A percentile compares a stretch with the other conserved stretches of the same genome.
phyloP scores from a whole-genome alignment of 2,329 filamentous ascomycete species.

The Coniochaeta sp. region DNA sequence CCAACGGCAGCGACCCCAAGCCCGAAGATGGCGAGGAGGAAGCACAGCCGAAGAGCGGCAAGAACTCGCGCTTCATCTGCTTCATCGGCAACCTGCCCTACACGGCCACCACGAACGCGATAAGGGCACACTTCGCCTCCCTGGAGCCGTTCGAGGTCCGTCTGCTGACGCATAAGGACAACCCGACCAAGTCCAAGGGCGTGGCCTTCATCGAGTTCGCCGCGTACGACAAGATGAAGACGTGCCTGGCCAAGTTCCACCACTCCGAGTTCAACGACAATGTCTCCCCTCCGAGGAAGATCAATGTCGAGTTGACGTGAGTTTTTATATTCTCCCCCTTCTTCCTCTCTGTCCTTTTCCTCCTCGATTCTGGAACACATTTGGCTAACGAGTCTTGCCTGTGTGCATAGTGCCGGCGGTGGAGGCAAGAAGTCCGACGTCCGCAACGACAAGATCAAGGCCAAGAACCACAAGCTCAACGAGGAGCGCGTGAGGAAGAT shows the following conservation, averaged over 20 bases:
- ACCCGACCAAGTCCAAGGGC: slow-evolving; percentile 31
- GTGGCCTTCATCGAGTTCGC: slow-evolving; percentile 88
- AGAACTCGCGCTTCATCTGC: slow-evolving; percentile 69
- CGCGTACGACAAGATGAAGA: slow-evolving; percentile 83
- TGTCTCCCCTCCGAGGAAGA: slow-evolving; percentile 54
- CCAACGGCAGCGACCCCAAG: slow-evolving; percentile 3
- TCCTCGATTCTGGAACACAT: not conserved
- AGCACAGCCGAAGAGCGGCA: slow-evolving; percentile 10
- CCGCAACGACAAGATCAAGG: slow-evolving; percentile 68
- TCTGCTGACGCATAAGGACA: slow-evolving; percentile 55
- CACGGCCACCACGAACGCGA: slow-evolving; percentile 62
- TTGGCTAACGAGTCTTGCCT: slow-evolving; percentile 10
- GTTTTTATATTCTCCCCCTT: slow-evolving; percentile 23
- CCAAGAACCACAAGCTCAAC: slow-evolving; percentile 80
- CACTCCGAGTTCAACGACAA: slow-evolving; percentile 67
- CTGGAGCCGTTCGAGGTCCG: slow-evolving; percentile 65
- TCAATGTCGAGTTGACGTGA: slow-evolving; percentile 88
- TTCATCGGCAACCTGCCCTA: slow-evolving; percentile 76
- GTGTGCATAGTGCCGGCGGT: slow-evolving; percentile 60
- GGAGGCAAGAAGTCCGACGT: slow-evolving; percentile 64
- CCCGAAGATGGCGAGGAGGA: slow-evolving; percentile 7
- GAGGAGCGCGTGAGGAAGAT: slow-evolving; percentile 49
- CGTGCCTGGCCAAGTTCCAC: slow-evolving; percentile 83
- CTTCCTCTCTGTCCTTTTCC: slow-evolving; percentile 4
- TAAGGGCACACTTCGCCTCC: slow-evolving; percentile 70